Conservation (phyloP, 1,284 basidiomycete genomes). For the Tilletia horrida region DNA sequence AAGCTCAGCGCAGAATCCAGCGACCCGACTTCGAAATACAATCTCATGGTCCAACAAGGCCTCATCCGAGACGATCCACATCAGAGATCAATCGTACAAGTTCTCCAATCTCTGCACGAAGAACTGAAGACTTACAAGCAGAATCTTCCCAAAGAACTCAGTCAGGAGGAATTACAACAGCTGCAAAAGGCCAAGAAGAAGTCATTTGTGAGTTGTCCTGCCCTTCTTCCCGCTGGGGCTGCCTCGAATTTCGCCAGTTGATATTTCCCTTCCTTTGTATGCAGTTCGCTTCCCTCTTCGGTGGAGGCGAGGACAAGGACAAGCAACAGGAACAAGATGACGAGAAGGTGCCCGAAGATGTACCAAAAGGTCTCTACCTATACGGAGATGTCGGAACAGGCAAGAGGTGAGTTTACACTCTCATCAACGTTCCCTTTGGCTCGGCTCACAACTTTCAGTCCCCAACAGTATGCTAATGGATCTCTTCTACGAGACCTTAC, state of each 20-base stretch:
- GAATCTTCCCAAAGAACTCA: slow-evolving; percentile 17
- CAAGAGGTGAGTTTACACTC: slow-evolving; percentile 43
- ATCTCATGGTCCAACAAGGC: slow-evolving; percentile 69
- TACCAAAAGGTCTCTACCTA: slow-evolving; percentile 89
- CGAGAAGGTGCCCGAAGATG: slow-evolving; percentile 57
- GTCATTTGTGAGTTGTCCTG: neutral
- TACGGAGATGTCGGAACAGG: slow-evolving; percentile 96
- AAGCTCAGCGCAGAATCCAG: slow-evolving; percentile 2
- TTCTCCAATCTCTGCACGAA: slow-evolving; percentile 76
- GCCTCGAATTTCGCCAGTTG: no score
- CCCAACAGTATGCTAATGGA: slow-evolving; percentile 95
- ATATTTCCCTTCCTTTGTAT: slow-evolving; percentile 3
- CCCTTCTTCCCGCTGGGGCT: no score
- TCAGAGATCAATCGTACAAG: slow-evolving; percentile 77
- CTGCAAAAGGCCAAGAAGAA: slow-evolving; percentile 10
- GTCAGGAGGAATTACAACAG: neutral
- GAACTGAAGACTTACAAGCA: slow-evolving; percentile 66
- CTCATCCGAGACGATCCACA: slow-evolving; percentile 73
- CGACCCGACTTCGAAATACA: slow-evolving; percentile 68
- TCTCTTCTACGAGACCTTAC: slow-evolving; percentile 83
- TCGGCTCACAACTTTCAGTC: neutral
- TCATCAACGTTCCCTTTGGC: neutral
- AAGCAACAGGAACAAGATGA: slow-evolving; percentile 22
- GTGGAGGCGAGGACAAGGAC: slow-evolving; percentile 29
- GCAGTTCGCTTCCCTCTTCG: slow-evolving; percentile 25